A percentile compares a stretch with the other conserved stretches of the same genome.
phyloP scores from a whole-genome alignment of 345 rosid species.

The Fremontodendron californicum region DNA sequence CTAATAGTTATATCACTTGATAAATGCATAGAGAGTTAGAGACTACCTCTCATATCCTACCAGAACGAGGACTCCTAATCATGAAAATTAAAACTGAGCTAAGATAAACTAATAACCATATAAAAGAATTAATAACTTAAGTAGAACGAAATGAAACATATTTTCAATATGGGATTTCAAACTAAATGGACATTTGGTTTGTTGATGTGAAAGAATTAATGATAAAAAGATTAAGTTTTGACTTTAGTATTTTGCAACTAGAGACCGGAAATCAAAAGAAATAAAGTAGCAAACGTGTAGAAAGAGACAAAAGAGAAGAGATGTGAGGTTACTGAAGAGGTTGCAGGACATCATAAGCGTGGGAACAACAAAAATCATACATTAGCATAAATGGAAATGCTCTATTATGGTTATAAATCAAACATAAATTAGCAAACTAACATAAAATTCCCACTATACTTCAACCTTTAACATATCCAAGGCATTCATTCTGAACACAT shows the following conservation, averaged over 20 bases:
- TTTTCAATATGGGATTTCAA: background rate
- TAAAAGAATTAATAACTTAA: background rate
- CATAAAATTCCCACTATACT: background rate
- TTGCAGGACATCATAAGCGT: background rate
- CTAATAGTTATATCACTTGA: background rate
- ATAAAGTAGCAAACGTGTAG: background rate
- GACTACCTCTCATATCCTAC: background rate
- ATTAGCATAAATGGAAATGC: background rate
- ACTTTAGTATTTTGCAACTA: background rate
- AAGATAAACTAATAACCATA: background rate
- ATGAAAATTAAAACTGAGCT: background rate
- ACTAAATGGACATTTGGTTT: background rate
- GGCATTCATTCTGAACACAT: slow-evolving; percentile 10
- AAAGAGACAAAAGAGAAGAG: background rate
- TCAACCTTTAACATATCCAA: background rate
- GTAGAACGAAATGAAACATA: background rate
- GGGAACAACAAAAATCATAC: background rate
- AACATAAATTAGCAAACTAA: slow-evolving; percentile 2
- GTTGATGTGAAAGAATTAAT: background rate
- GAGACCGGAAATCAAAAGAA: too few species aligned
- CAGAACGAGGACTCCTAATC: background rate
- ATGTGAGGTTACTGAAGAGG: background rate
- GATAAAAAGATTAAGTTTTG: background rate
- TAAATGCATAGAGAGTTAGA: background rate
- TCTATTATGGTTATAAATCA: background rate